Evolutionary conservation across 75 land plant species (phyloP).

Genomic region (Selaginella tamariscina): DNA sequence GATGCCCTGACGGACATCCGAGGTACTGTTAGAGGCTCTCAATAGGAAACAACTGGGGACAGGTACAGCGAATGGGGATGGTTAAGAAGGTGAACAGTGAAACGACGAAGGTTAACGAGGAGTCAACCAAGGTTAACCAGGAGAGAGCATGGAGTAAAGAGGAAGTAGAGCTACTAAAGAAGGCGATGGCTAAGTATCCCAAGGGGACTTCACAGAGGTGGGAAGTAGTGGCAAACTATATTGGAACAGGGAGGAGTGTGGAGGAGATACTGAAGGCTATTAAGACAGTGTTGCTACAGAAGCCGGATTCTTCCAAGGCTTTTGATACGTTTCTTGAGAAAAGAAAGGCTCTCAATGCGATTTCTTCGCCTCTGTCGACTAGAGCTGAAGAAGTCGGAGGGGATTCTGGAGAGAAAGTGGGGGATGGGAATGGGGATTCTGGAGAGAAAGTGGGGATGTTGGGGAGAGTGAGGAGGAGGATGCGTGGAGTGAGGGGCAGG

Average conservation of each 20-base stretch:
- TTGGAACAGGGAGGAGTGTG: slow-evolving; percentile 84
- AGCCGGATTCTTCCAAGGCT: slow-evolving; percentile 75
- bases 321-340: slow-evolving; percentile 93
- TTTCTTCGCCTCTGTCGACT: slow-evolving; percentile 70
- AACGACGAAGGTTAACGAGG: not conserved
- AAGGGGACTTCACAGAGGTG: slow-evolving; percentile 95
- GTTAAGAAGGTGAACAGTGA: too few relatives aligned
- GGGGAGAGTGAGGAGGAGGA: slow-evolving; percentile 47
- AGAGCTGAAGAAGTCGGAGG: slow-evolving; percentile 17
- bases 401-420: not conserved
- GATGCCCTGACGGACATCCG: not conserved
- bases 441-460: slow-evolving; percentile 29
- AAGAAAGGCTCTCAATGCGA: slow-evolving; percentile 54
- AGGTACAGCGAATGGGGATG: too few relatives aligned
- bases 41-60: too few relatives aligned
- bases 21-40: not conserved
- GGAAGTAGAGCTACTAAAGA: slow-evolving; percentile 78
- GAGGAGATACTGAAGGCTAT: slow-evolving; percentile 91
- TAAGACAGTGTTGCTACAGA: slow-evolving; percentile 89
- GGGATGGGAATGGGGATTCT: not conserved
- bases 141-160: slow-evolving; percentile 82
- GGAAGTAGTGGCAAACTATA: slow-evolving; percentile 85
- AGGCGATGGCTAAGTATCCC: slow-evolving; percentile 80
- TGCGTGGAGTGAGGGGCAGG: slow-evolving; percentile 66
- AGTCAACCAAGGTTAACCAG: slow-evolving; percentile 42